These are phyloP conservation scores for Piloderma croceum DNA, from an alignment of 768 basidiomycete genomes.

Conservation along the genomic window DNA sequence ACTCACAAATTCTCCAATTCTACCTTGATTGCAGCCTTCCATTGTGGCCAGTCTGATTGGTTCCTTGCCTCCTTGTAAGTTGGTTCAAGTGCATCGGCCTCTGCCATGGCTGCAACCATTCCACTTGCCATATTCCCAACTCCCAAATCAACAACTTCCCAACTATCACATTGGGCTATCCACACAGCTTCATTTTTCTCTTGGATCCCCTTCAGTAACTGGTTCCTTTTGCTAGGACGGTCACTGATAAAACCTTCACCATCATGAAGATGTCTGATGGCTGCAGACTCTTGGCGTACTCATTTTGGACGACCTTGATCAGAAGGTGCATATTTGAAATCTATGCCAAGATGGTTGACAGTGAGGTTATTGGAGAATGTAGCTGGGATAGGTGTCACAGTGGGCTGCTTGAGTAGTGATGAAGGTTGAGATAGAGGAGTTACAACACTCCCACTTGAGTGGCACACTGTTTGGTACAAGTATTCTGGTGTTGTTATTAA, in stretches of 20 bases:
- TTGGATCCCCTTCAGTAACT: slow-evolving; percentile 1
- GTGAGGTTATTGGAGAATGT: too few relatives aligned
- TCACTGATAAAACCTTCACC: slow-evolving; percentile 9
- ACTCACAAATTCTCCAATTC: slow-evolving; percentile 16
- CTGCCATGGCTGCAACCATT: slow-evolving; percentile 2
- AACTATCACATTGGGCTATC: too few relatives aligned
- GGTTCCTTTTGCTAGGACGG: slow-evolving; percentile 7
- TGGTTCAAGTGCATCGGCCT: slow-evolving; percentile 5
- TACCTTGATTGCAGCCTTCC: slow-evolving; percentile 18
- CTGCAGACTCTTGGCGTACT: slow-evolving; percentile 5
- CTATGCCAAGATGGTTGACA: too few relatives aligned
- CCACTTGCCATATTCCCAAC: not conserved
- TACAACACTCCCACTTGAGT: too few relatives aligned
- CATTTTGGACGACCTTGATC: slow-evolving; percentile 5
- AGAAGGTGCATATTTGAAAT: too few relatives aligned
- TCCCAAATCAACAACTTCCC: too few relatives aligned
- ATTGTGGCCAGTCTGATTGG: slow-evolving; percentile 10
- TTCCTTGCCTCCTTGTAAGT: slow-evolving; percentile 5
- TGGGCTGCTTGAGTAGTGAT: not conserved
- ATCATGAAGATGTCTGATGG: slow-evolving; percentile 6
- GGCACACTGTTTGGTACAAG: slow-evolving; percentile 13
- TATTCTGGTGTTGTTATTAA: slow-evolving; percentile 13
- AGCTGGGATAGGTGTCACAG: not conserved
- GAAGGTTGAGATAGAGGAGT: not conserved
- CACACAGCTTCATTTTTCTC: too few relatives aligned